These are phyloP conservation scores for Ophiostoma himal-ulmi DNA, from an alignment of 2,329 filamentous ascomycete genomes.

Conservation along the genomic window DNA sequence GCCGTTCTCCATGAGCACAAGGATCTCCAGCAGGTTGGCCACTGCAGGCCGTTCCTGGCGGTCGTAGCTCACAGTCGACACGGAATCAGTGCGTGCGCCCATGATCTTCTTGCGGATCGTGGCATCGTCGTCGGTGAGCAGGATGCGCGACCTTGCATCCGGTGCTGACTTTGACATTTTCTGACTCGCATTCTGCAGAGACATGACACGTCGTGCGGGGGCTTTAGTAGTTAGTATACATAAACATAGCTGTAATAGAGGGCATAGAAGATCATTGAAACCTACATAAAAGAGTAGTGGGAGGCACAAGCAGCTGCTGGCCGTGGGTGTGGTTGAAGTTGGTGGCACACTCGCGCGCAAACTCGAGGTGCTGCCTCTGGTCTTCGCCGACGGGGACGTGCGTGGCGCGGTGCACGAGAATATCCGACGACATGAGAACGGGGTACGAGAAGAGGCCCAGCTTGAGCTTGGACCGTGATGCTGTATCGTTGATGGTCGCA, in stretches of 20 bases:
- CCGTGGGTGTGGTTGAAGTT: slow-evolving; percentile 76
- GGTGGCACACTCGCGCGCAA: slow-evolving; percentile 76
- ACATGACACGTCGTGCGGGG: slow-evolving; percentile 84
- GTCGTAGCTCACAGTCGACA: slow-evolving; percentile 64
- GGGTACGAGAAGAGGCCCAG: slow-evolving; percentile 94
- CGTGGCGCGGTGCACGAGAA: slow-evolving; percentile 81
- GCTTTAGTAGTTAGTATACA: slow-evolving; percentile 42
- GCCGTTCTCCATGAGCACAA: slow-evolving; percentile 57
- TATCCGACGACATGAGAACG: slow-evolving; percentile 89
- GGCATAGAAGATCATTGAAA: not conserved
- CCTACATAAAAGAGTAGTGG: slow-evolving; percentile 61
- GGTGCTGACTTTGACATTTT: slow-evolving; percentile 95
- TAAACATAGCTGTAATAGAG: no score
- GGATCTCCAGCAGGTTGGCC: slow-evolving; percentile 75
- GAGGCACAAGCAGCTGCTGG: slow-evolving; percentile 57
- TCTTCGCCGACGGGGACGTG: slow-evolving; percentile 97
- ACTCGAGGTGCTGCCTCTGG: slow-evolving; percentile 89
- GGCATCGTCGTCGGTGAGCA: slow-evolving; percentile 65
- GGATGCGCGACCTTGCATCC: slow-evolving; percentile 67
- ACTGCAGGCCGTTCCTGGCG: slow-evolving; percentile 67
- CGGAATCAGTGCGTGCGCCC: slow-evolving; percentile 69
- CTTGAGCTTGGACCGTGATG: slow-evolving; percentile 59
- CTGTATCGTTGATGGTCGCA: slow-evolving; percentile 49
- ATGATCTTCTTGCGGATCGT: slow-evolving; percentile 65
- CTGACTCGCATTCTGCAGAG: slow-evolving; percentile 64